Evolutionary conservation across 352 stramenopile species (phyloP).

Genomic region (Phytophthora crassamura): DNA sequence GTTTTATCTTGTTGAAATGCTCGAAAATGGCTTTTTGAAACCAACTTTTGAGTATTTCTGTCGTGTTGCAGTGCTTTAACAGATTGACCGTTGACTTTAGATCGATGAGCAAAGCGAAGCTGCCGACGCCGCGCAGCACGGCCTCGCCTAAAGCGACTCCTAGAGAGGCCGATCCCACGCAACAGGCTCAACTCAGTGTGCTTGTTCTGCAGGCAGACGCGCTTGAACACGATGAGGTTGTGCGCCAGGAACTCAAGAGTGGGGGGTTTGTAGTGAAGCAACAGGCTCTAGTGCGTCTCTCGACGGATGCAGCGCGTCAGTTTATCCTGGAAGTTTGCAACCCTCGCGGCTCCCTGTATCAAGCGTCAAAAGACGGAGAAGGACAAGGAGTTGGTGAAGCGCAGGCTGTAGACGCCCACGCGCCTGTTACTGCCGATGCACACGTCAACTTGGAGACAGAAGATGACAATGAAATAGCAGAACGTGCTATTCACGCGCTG

Average conservation of each 20-base stretch:
- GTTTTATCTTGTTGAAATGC: constrained; percentile 29
- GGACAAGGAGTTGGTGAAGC: not conserved
- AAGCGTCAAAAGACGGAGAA: constrained; percentile 19
- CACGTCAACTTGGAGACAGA: not conserved
- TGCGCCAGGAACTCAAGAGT: constrained; percentile 55
- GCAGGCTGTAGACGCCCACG: not conserved
- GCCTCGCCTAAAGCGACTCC: constrained; percentile 30
- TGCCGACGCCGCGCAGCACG: constrained; percentile 17
- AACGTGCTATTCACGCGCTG: constrained; percentile 39
- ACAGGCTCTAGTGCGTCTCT: constrained; percentile 54
- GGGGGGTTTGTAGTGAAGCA: constrained; percentile 54
- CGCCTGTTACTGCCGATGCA: not conserved
- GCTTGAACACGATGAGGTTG: constrained; percentile 58
- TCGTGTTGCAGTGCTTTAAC: constrained; percentile 9
- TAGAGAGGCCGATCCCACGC: constrained; percentile 15
- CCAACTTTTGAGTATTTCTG: constrained; percentile 13
- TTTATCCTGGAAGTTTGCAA: constrained; percentile 56
- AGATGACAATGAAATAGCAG: constrained; percentile 23
- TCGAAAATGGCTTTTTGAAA: constrained; percentile 30
- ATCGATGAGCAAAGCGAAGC: constrained; percentile 36
- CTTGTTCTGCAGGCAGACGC: constrained; percentile 66
- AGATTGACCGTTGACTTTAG: not conserved
- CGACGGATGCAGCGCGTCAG: constrained; percentile 37
- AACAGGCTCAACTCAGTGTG: constrained; percentile 45
- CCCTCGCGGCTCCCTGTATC: constrained; percentile 31